Evolutionary conservation across 192 early-diverging fungal species (phyloP).

Genomic region (Gaertneriomyces semiglobifer): DNA sequence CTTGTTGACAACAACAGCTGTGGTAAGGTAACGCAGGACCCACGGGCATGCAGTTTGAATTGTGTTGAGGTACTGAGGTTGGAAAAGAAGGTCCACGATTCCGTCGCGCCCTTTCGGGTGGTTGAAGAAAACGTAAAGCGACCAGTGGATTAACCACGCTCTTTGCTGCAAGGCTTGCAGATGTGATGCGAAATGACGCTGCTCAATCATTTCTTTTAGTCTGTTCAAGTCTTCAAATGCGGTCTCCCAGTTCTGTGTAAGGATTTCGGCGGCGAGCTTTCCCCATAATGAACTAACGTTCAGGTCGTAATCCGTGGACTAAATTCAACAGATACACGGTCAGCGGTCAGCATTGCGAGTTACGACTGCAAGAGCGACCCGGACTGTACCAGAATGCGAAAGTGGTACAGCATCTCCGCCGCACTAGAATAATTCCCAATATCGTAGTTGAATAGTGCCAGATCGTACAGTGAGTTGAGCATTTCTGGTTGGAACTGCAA

Average conservation of each 20-base stretch:
- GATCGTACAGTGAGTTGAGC: slow-evolving; percentile 81
- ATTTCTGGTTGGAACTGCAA: slow-evolving; percentile 79
- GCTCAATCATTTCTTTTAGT: slow-evolving; percentile 85
- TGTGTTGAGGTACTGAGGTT: slow-evolving; percentile 90
- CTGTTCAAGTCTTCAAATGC: slow-evolving; percentile 86
- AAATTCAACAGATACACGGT: slow-evolving; percentile 3
- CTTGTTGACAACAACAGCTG: slow-evolving; percentile 85
- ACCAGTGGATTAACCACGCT: slow-evolving; percentile 94
- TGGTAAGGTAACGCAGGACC: slow-evolving; percentile 90
- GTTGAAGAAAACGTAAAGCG: slow-evolving; percentile 97
- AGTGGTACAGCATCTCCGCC: slow-evolving; percentile 92
- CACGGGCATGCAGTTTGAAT: slow-evolving; percentile 96
- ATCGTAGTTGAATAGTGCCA: slow-evolving; percentile 87
- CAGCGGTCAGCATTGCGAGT: neutral
- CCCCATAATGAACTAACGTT: slow-evolving; percentile 91
- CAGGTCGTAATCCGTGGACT: slow-evolving; percentile 83
- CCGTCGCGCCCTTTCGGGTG: slow-evolving; percentile 94
- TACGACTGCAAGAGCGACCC: neutral
- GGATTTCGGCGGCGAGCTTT: slow-evolving; percentile 92
- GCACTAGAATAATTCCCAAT: slow-evolving; percentile 89
- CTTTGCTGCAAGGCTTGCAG: slow-evolving; percentile 91
- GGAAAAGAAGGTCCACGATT: slow-evolving; percentile 89
- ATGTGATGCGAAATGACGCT: slow-evolving; percentile 52
- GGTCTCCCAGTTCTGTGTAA: slow-evolving; percentile 89
- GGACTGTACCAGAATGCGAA: slow-evolving; percentile 76